A percentile compares a stretch with the other conserved stretches of the same genome.
Evolutionary conservation across 441 rosid genomes (phyloP).

Genomic region (Jatropha podagrica): DNA sequence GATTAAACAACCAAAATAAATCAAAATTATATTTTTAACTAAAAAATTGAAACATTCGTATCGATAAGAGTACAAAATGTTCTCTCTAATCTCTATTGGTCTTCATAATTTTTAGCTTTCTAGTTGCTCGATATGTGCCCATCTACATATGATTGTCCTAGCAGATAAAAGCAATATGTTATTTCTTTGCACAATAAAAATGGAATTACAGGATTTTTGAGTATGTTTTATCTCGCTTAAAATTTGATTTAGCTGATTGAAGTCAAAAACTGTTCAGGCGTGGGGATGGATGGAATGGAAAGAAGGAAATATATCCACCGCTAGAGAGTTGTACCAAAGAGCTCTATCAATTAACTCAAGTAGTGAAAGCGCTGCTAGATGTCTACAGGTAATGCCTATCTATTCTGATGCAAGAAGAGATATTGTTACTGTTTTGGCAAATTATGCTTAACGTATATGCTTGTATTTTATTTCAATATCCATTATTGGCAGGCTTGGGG

Average conservation of each 20-base stretch:
- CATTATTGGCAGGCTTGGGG: slow-evolving; percentile 78
- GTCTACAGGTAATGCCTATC: slow-evolving; percentile 65
- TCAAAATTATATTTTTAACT: too few relatives aligned
- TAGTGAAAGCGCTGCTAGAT: slow-evolving; percentile 82
- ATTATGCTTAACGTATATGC: slow-evolving; percentile 1
- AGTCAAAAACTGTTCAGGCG: slow-evolving; percentile 46
- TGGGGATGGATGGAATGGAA: slow-evolving; percentile 99
- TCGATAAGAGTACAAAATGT: neutral
- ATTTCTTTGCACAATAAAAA: neutral
- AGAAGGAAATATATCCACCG: slow-evolving; percentile 80
- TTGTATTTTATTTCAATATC: neutral
- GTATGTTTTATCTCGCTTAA: neutral
- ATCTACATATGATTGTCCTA: neutral
- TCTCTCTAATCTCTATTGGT: neutral
- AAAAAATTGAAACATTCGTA: too few relatives aligned
- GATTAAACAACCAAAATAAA: too few relatives aligned
- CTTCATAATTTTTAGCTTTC: neutral
- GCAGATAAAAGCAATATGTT: neutral
- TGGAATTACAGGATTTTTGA: too few relatives aligned
- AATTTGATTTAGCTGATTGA: slow-evolving; percentile 11
- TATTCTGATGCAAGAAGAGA: slow-evolving; percentile 2
- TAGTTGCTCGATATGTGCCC: neutral
- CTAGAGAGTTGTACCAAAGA: slow-evolving; percentile 76
- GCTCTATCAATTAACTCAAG: slow-evolving; percentile 68
- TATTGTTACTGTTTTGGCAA: neutral